Evolutionary conservation across 2,329 filamentous ascomycete species (phyloP), one percentile per base, ranked within the genome.

Genomic region (Fusarium secorum): DNA sequence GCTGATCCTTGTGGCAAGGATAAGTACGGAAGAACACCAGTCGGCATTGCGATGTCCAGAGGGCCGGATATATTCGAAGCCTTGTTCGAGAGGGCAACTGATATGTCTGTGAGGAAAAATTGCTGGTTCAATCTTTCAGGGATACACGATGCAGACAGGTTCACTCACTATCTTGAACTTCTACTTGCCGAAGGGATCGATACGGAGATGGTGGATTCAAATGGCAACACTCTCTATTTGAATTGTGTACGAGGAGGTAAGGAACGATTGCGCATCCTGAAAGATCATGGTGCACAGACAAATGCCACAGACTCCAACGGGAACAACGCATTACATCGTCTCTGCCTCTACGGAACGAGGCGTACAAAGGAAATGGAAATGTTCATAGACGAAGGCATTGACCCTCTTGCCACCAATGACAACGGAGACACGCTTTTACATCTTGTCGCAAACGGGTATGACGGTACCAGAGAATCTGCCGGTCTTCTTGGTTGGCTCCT

Each of bases 401-500:
- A 72, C 33, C 73, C 73, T 17, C 53, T 74, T 6, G 35, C 32
- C 3, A 64, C n/a, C 6, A 74, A 73, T 26, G 13, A 67, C 11
- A 49, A 69, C 4, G 60, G 69, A 20, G 52, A 71, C 5, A 74
- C 66, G 0, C 20, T 75, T 14, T 61, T 75, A 2, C 73, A 75
- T 38, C 41, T 54, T 32, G 24, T 56, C 13, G 66, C 71, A 10
- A 14, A 35, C 3, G 28, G 33, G 26, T 72, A 66, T 36, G 5
- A 20, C 11, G 11, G 9, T 6, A 44, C n/a, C 1, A 5, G 3
- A 18, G 15, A 44, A 5, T 10, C 15, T 7, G 61, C 46, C 2
- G n/a, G 52, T 1, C 17, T 56, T 17, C 48, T 70, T 3, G 48
- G 22, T 5, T 71, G 71, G 71, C 57, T 75, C 3, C 20, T 75